Percentiles rank a stretch among this genome's conserved stretches.
Evolutionary conservation across 768 basidiomycete genomes (phyloP).

Genomic region (Boletus fagicola): DNA sequence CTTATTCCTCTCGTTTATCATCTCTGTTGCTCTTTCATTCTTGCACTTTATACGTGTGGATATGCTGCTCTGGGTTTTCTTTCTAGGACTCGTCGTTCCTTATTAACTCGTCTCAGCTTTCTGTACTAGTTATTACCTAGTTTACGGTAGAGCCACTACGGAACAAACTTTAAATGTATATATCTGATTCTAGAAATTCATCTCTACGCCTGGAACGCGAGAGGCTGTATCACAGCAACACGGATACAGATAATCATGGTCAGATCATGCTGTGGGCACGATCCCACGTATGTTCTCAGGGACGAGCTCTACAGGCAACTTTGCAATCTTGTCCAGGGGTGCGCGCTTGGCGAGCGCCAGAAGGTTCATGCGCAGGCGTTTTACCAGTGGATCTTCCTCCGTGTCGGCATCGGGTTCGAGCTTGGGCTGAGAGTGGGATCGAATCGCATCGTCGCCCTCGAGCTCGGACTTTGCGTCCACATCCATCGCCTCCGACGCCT

Average conservation of each 20-base stretch:
- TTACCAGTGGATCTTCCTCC: conserved; percentile 50
- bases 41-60: background rate
- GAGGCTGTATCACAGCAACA: background rate
- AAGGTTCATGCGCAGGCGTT: conserved; percentile 67
- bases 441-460: background rate
- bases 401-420: background rate
- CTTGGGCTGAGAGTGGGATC: background rate
- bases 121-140: conserved; percentile 17
- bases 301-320: conserved; percentile 60
- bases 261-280: conserved; percentile 48
- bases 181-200: conserved; percentile 4
- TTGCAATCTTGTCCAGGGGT: conserved; percentile 68
- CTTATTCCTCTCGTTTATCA: conserved; percentile 2
- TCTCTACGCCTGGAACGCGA: background rate
- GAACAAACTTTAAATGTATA: background rate
- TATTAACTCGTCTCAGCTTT: background rate
- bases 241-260: background rate
- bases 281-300: conserved; percentile 62
- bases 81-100: background rate
- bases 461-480: conserved; percentile 17
- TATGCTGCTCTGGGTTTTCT: background rate
- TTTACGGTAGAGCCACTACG: conserved; percentile 15
- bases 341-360: conserved; percentile 77
- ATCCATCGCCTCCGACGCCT: conserved; percentile 14
- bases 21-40: background rate